Percentiles rank a stretch among this genome's conserved stretches.
phyloP scores from a whole-genome alignment of 2,329 filamentous ascomycete species.

The Ascosphaera acerosa region DNA sequence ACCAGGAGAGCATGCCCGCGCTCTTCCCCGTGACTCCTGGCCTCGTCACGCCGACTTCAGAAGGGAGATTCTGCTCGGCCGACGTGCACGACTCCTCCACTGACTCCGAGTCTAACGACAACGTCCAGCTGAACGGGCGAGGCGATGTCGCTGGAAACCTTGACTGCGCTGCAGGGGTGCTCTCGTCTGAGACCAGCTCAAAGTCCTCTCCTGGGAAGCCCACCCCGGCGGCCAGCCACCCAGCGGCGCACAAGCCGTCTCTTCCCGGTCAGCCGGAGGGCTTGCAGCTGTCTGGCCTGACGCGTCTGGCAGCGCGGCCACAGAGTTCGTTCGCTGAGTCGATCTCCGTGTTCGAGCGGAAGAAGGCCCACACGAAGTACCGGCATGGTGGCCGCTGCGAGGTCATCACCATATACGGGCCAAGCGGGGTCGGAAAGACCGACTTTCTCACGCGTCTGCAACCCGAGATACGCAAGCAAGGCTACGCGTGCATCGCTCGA shows the following conservation, averaged over 20 bases:
- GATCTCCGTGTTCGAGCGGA: constrained; percentile 11
- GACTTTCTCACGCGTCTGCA: constrained; percentile 33
- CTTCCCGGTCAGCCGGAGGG: constrained; percentile 9
- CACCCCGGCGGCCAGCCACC: constrained; percentile 11
- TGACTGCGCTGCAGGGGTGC: not conserved
- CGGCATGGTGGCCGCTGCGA: constrained; percentile 31
- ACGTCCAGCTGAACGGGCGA: constrained; percentile 11
- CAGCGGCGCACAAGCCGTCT: constrained; percentile 7
- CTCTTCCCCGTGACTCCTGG: constrained; percentile 26
- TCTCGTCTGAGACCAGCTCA: constrained; percentile 8
- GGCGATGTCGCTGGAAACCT: constrained; percentile 3
- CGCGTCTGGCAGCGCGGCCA: constrained; percentile 4
- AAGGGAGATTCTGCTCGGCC: constrained; percentile 22
- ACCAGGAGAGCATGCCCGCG: constrained; percentile 15
- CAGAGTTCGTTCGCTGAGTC: no score
- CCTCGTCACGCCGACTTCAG: constrained; percentile 23
- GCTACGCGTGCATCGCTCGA: constrained; percentile 34
- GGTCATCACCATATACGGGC: constrained; percentile 30
- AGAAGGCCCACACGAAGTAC: constrained; percentile 23
- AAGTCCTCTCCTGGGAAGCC: not conserved
- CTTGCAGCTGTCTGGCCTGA: constrained; percentile 2
- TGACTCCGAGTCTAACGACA: constrained; percentile 24
- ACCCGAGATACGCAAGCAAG: constrained; percentile 28
- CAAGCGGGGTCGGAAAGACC: constrained; percentile 34
- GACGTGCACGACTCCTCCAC: constrained; percentile 29